Percentiles rank a stretch among this genome's conserved stretches.
phyloP scores from a whole-genome alignment of 2,329 filamentous ascomycete species.

The Calonectria ilicicola region DNA sequence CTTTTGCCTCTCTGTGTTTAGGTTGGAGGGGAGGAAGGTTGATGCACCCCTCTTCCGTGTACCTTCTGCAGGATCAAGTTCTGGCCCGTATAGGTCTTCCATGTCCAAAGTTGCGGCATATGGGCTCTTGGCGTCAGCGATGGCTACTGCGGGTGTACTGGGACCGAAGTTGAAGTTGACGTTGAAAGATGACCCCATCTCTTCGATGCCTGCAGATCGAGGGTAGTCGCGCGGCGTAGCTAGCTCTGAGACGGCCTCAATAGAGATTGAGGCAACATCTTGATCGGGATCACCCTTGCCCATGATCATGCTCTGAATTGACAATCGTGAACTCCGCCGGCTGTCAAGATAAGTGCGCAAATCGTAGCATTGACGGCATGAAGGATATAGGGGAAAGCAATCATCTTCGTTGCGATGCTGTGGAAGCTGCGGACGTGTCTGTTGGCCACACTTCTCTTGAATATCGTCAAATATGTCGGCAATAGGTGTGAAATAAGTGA shows the following conservation, averaged over 20 bases:
- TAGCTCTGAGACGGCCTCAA: slow-evolving; percentile 54
- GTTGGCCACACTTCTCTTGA: slow-evolving; percentile 56
- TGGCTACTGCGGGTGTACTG: slow-evolving; percentile 44
- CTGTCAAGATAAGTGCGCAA: slow-evolving; percentile 54
- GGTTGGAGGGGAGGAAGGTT: background rate
- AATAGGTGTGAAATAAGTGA: slow-evolving; percentile 58
- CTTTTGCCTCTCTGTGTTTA: slow-evolving; percentile 29
- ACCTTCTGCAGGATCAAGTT: slow-evolving; percentile 24
- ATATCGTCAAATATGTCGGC: slow-evolving; percentile 59
- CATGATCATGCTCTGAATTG: slow-evolving; percentile 57
- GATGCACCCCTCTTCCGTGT: slow-evolving; percentile 28
- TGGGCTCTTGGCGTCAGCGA: slow-evolving; percentile 51
- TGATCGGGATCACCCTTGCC: slow-evolving; percentile 50
- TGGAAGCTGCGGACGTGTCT: slow-evolving; percentile 53
- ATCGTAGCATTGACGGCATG: slow-evolving; percentile 57
- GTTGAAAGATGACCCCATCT: slow-evolving; percentile 49
- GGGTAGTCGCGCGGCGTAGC: slow-evolving; percentile 54
- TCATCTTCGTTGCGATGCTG: slow-evolving; percentile 55
- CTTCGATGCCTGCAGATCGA: slow-evolving; percentile 50
- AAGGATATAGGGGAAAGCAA: slow-evolving; percentile 53
- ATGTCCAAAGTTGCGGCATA: slow-evolving; percentile 52
- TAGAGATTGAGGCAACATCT: slow-evolving; percentile 53
- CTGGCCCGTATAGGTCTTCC: slow-evolving; percentile 46
- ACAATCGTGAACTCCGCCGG: slow-evolving; percentile 55
- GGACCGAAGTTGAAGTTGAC: slow-evolving; percentile 35